Base-by-base conservation (phyloP, 352 stramenopile species). In the Phytopythium kandeliae region DNA sequence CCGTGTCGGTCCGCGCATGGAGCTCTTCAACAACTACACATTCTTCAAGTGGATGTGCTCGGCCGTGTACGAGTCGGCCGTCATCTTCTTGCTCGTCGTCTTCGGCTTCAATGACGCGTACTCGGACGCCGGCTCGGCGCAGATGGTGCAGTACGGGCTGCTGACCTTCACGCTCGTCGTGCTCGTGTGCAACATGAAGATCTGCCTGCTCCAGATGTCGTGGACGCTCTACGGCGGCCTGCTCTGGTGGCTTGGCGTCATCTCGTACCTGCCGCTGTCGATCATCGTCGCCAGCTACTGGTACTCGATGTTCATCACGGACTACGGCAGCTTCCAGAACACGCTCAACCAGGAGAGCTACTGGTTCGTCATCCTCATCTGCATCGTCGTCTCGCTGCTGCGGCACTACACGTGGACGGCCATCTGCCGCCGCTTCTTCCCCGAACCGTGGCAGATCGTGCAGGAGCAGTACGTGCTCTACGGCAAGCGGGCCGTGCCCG, bases 81-180 rank as follows among this genome's bases (percentile, higher is more conserved):
- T 89, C 25, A 89, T 92, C 53, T 82, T 75, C 34, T 63, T 89
- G 34, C 81, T 91, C 45, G 65, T 74, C 3, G 51, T 85, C 11
- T 91, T 84, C 49, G 79, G 63, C 8, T 91, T 86, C 60, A 92
- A 88, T 49, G 72, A 84, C 11, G 63, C 86, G 21, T 30, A 74
- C 22, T 78, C 76, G 31, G 86, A 85, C 42, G 83, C 78, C 4
- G 84, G 96, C 55, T 97, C 89, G n/a, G 80, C 86, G 38, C 74
- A 86, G 16, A 86, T 93, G 58, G 89, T 96, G 50, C 74, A 98
- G 54, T 96, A 97, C 51, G 85, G 96, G 25, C 78, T 95, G 45
- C 78, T 96, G 1, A 86, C 92, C 30, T 98, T 98, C 69, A 96
- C 89, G 19, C 85, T 92, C 57, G 77, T 98, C 11, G 84, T 99